Conservation (phyloP, 2,329 filamentous ascomycete genomes). For the Pezicula radicicola region DNA sequence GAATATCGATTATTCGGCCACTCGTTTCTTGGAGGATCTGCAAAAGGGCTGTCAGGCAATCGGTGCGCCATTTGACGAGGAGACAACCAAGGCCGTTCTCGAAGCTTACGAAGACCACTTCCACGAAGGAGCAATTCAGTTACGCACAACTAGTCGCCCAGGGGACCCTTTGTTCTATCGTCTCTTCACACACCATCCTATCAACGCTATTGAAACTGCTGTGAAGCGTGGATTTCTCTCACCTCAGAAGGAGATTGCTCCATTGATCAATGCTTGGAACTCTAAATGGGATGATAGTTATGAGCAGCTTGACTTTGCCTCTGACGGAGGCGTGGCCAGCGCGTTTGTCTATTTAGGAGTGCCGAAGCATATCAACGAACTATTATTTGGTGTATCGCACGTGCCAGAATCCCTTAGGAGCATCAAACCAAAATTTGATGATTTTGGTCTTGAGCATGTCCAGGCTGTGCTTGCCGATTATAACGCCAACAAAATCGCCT, state of each 20-base stretch:
- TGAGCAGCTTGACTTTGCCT: slow-evolving; percentile 1
- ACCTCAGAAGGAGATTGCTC: neutral
- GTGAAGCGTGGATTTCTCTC: neutral
- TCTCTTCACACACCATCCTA: neutral
- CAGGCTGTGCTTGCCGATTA: neutral
- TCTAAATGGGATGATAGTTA: neutral
- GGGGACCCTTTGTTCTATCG: neutral
- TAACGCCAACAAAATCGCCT: neutral
- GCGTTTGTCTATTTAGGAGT: neutral
- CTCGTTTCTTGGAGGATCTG: neutral
- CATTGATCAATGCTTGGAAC: neutral
- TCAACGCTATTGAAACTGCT: neutral
- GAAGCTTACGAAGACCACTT: neutral
- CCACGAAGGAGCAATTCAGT: neutral
- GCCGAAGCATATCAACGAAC: neutral
- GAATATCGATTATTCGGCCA: neutral
- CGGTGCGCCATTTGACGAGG: neutral
- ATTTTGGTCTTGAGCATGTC: neutral
- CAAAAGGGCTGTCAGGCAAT: neutral
- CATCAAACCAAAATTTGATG: neutral
- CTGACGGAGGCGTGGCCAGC: neutral
- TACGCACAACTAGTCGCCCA: neutral
- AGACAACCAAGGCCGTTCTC: neutral
- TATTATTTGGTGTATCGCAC: neutral
- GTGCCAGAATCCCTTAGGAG: neutral